These are phyloP conservation scores for Catenaria anguillulae DNA, from an alignment of 371 early-diverging fungal genomes.

Conservation along the genomic window DNA sequence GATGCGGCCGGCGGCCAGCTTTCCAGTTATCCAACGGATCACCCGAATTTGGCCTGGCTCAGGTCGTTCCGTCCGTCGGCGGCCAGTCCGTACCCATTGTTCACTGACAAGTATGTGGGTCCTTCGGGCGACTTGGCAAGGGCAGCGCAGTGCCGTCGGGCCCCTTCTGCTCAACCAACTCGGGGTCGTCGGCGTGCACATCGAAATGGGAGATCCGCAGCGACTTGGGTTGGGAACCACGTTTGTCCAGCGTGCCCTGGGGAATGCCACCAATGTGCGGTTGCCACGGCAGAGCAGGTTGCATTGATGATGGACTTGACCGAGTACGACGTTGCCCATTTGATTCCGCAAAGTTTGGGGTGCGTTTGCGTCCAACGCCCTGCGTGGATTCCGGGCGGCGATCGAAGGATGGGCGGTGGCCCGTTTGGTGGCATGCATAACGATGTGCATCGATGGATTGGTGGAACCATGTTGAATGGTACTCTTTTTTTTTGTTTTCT, in stretches of 20 bases:
- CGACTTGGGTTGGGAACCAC: too few species aligned
- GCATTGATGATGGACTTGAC: not conserved
- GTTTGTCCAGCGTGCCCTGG: too few species aligned
- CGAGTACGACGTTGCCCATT: not conserved
- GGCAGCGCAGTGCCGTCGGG: not conserved
- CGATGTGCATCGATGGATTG: conserved; percentile 4
- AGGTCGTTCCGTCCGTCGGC: not conserved
- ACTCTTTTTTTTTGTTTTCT: not conserved
- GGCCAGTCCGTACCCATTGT: not conserved
- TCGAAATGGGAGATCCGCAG: too few species aligned
- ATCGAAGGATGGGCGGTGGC: not conserved
- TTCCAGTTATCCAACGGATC: not conserved
- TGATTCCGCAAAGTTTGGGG: not conserved
- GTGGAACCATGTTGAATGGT: conserved; percentile 4
- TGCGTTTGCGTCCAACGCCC: not conserved
- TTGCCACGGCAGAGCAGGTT: not conserved
- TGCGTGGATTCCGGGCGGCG: not conserved
- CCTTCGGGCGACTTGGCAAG: not conserved
- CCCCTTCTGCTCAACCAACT: not conserved
- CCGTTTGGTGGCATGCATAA: not conserved
- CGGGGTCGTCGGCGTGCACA: too few species aligned
- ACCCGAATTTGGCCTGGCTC: not conserved
- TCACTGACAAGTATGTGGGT: conserved; percentile 4
- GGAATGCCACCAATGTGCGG: too few species aligned
- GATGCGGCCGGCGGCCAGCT: not conserved